Base-by-base conservation (phyloP, 306 rosid species). In the Cyclanthera cordifolia region DNA sequence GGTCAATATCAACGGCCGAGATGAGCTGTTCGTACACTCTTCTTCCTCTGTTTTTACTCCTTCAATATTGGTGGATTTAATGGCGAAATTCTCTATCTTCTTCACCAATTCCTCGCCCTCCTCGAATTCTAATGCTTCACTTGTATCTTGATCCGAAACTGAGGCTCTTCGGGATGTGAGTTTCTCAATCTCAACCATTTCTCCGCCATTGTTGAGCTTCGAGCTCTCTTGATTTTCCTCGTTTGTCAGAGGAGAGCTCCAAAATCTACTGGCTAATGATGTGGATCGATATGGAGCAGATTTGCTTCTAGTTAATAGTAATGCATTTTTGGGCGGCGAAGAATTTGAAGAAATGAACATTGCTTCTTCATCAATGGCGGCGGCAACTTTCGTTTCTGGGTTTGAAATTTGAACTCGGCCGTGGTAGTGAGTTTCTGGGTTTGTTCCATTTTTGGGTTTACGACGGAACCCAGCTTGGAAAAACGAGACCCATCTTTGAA, bases 231-330 rank as follows among this genome's bases (percentile, higher is more conserved):
- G 37, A 59, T 55, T 84, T 53, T 63, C 34, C 1, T 85, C 85
- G 8, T 17, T 69, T 54, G 65, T 70, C 0, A 65, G 9, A 0
- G 96, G 95, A 8, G 98, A 90, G 52, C 87, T 77, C 96, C 83
- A 85, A 65, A 91, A 89, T 77, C 89, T 84, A 32, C 82, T 49
- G 3, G 89, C 92, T 30, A 94, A 56, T 32, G 99, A 94, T 0
- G 97, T 90, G 51, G 99, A 86, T 71, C 97, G 86, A 68, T 88
- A 83, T 8, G 97, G 96, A 43, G 90, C 89, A 25, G 96, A 92
- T 81, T 90, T 87, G 54, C 97, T 84, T 19, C 96, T 82, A 5
- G 88, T 89, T 2, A 92, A 70, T 16, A 87, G 59, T 68, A 89
- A 81, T 25, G 93, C 96, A n/a, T 92, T 85, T 70, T 81, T 87